Conservation (phyloP, 495 filamentous ascomycete genomes). For the Lentithecium fluviatile region DNA sequence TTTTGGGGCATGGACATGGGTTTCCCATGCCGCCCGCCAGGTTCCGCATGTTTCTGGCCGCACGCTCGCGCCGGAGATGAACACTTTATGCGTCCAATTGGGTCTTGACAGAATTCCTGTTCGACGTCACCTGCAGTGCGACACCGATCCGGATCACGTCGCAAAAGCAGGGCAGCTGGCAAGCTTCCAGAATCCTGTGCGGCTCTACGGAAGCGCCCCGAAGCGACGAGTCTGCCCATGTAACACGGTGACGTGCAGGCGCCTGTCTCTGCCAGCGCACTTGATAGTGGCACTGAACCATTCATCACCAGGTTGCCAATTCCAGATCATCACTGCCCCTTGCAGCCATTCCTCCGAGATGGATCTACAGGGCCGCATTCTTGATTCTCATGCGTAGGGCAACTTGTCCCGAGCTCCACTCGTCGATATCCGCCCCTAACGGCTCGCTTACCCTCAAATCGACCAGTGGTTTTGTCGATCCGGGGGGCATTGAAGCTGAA, state of each 20-base stretch:
- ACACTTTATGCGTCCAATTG: slow-evolving; percentile 21
- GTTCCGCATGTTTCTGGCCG: slow-evolving; percentile 8
- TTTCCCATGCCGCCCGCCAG: slow-evolving; percentile 4
- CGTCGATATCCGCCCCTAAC: neutral
- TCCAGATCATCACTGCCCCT: slow-evolving; percentile 19
- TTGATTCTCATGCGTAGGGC: neutral
- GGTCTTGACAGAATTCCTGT: neutral
- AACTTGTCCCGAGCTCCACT: slow-evolving; percentile 11
- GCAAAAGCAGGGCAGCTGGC: neutral
- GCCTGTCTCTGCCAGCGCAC: neutral
- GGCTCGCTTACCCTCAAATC: slow-evolving; percentile 1
- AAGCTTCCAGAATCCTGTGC: neutral
- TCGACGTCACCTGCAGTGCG: slow-evolving; percentile 18
- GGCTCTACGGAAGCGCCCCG: neutral
- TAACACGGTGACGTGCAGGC: too few species aligned
- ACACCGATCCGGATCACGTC: neutral
- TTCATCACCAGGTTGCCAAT: neutral
- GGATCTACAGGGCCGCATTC: slow-evolving; percentile 11
- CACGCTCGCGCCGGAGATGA: slow-evolving; percentile 17
- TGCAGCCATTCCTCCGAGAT: slow-evolving; percentile 21
- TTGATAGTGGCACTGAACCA: slow-evolving; percentile 21
- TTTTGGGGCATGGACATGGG: neutral
- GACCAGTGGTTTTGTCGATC: slow-evolving; percentile 4
- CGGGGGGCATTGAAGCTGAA: slow-evolving; percentile 33
- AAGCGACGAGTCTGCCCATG: too few species aligned